Evolutionary conservation across 768 basidiomycete genomes (phyloP).

Genomic region (Antrodiella citrinella): DNA sequence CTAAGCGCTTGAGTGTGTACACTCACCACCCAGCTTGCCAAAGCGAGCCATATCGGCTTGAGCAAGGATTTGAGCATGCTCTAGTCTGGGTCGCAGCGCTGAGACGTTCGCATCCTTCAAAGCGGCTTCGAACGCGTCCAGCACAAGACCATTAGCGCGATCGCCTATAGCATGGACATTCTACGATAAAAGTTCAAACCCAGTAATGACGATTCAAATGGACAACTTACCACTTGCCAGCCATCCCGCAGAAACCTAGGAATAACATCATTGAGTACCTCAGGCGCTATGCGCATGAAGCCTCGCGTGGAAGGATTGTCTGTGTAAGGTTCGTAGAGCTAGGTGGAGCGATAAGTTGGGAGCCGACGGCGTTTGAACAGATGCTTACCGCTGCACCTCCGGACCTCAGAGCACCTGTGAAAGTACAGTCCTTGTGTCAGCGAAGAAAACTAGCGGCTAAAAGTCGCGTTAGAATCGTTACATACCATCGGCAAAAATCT

Average conservation of each 20-base stretch:
- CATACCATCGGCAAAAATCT: conserved; percentile 69
- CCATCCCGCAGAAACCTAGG: conserved; percentile 67
- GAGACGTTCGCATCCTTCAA: conserved; percentile 53
- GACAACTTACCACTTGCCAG: conserved; percentile 76
- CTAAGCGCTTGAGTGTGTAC: neutral
- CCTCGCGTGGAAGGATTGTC: conserved; percentile 73
- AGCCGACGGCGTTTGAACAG: neutral
- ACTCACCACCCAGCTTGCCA: conserved; percentile 70
- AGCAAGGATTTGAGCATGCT: conserved; percentile 87
- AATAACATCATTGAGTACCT: conserved; percentile 54
- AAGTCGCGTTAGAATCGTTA: neutral
- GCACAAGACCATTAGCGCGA: conserved; percentile 74
- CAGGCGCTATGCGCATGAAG: conserved; percentile 63
- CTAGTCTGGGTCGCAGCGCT: conserved; percentile 68
- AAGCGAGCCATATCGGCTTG: conserved; percentile 68
- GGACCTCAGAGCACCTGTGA: conserved; percentile 78
- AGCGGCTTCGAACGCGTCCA: conserved; percentile 75
- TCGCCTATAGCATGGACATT: conserved; percentile 88
- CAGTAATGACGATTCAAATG: neutral
- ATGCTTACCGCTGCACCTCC: conserved; percentile 75
- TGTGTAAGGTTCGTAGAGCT: conserved; percentile 77
- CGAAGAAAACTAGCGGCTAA: neutral
- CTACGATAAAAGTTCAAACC: conserved; percentile 38
- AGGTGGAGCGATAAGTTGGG: conserved; percentile 5
- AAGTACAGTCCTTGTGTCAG: neutral